Percentiles rank a stretch among this genome's conserved stretches.
Conservation (phyloP, 1,284 basidiomycete genomes). For the Xerocomus minutiporus region DNA sequence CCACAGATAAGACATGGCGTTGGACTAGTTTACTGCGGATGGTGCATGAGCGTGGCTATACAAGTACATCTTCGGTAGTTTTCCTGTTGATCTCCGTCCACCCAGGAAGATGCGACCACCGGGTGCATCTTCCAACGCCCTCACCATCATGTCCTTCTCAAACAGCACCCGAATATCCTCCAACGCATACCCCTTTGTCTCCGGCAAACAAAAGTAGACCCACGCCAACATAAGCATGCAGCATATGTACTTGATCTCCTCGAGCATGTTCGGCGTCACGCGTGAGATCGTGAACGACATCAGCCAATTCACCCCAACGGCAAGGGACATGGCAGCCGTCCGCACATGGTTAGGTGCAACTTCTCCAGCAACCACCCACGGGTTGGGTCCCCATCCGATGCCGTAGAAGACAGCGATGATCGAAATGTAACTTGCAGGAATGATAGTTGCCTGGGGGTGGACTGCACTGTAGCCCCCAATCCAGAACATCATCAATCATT, state of each 20-base stretch:
- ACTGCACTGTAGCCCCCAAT: conserved; percentile 44
- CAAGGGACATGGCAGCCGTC: conserved; percentile 40
- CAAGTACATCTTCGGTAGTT: conserved; percentile 10
- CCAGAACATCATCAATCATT: conserved; percentile 47
- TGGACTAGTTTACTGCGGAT: not conserved
- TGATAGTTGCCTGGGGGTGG: too few relatives aligned
- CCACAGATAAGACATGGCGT: not conserved
- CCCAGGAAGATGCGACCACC: conserved; percentile 41
- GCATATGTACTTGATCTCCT: conserved; percentile 42
- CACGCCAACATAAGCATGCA: conserved; percentile 44
- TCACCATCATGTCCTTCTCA: conserved; percentile 38
- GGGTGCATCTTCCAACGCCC: conserved; percentile 45
- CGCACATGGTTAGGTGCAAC: conserved; percentile 48
- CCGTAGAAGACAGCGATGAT: conserved; percentile 40
- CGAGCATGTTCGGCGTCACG: conserved; percentile 49
- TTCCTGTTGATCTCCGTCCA: conserved; percentile 20
- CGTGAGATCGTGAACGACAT: conserved; percentile 48
- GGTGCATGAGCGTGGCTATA: not conserved
- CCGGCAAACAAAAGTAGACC: conserved; percentile 44
- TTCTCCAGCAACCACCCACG: conserved; percentile 47
- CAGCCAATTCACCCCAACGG: conserved; percentile 45
- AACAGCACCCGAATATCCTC: conserved; percentile 48
- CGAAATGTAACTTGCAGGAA: too few relatives aligned
- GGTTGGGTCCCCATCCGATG: conserved; percentile 39
- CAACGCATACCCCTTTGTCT: conserved; percentile 44